phyloP scores from a whole-genome alignment of 371 early-diverging fungal species.

The Dichotomocladium elegans region DNA sequence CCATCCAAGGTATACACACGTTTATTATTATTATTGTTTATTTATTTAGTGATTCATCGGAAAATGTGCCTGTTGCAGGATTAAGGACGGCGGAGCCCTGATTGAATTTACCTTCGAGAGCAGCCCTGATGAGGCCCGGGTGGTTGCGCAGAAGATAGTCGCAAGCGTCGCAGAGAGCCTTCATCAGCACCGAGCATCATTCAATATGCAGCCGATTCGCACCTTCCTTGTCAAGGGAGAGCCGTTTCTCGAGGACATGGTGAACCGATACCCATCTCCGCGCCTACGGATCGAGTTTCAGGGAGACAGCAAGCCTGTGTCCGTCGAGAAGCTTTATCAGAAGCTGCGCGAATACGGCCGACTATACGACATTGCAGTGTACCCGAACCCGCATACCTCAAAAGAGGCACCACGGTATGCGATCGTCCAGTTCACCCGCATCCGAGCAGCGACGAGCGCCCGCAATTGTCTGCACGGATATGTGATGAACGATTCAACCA shows the following conservation, averaged over 20 bases:
- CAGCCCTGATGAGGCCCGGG: slow-evolving; percentile 14
- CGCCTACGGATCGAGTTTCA: slow-evolving; percentile 70
- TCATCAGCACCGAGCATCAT: slow-evolving; percentile 50
- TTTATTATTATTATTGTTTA: too few relatives aligned
- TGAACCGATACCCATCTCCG: slow-evolving; percentile 66
- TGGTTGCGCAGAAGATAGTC: slow-evolving; percentile 30
- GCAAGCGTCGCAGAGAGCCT: slow-evolving; percentile 31
- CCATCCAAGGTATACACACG: slow-evolving; percentile 33
- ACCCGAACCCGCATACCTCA: slow-evolving; percentile 43
- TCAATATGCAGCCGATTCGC: slow-evolving; percentile 57
- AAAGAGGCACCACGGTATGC: slow-evolving; percentile 82
- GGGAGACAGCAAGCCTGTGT: slow-evolving; percentile 65
- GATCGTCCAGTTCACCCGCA: slow-evolving; percentile 68
- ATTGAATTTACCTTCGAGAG: slow-evolving; percentile 36
- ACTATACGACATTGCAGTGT: slow-evolving; percentile 70
- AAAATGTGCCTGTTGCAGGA: slow-evolving; percentile 15
- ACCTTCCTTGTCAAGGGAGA: slow-evolving; percentile 69
- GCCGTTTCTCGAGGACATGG: slow-evolving; percentile 89
- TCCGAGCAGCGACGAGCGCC: slow-evolving; percentile 83
- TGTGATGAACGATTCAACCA: slow-evolving; percentile 59
- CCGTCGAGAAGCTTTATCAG: slow-evolving; percentile 67
- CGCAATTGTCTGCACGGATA: slow-evolving; percentile 86
- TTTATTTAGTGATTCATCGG: too few relatives aligned
- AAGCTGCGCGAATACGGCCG: slow-evolving; percentile 80
- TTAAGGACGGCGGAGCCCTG: slow-evolving; percentile 49